phyloP scores from a whole-genome alignment of 2,329 filamentous ascomycete species.

The Seiridium cupressi region DNA sequence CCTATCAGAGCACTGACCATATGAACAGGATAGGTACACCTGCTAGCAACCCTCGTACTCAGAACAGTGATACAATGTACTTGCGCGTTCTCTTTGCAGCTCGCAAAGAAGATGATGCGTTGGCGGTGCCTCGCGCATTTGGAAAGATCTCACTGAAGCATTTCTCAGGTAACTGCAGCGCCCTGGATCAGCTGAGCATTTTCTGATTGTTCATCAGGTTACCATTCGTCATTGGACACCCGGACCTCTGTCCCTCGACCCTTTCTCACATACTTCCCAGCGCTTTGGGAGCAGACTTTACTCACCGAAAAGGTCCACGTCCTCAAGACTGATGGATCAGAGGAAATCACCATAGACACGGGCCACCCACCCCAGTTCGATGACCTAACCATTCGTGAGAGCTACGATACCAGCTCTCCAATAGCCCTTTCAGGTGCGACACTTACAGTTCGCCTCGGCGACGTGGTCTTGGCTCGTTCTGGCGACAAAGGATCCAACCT shows the following conservation, averaged over 20 bases:
- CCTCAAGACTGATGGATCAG: not conserved
- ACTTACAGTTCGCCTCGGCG: conserved; percentile 9
- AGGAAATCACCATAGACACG: not conserved
- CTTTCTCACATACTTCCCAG: not conserved
- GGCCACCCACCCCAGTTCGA: not conserved
- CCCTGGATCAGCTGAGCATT: not conserved
- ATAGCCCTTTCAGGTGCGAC: not conserved
- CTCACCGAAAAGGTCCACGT: not conserved
- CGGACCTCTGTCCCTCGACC: not conserved
- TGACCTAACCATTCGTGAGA: not conserved
- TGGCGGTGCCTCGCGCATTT: not conserved
- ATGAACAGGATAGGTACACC: conserved; percentile 25
- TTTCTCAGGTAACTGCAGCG: not conserved
- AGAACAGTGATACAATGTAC: conserved; percentile 33
- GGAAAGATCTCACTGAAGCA: not conserved
- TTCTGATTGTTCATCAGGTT: not conserved
- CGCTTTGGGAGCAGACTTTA: not conserved
- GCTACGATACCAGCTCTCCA: not conserved
- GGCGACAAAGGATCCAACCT: conserved; percentile 17
- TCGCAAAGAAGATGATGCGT: not conserved
- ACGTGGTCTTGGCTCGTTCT: conserved; percentile 11
- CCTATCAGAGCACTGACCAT: conserved; percentile 14
- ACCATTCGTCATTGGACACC: not conserved
- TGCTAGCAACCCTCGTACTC: conserved; percentile 23
- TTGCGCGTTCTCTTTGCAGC: conserved; percentile 31